phyloP scores from a whole-genome alignment of 352 stramenopile species.

The Pythium phragmitis region DNA sequence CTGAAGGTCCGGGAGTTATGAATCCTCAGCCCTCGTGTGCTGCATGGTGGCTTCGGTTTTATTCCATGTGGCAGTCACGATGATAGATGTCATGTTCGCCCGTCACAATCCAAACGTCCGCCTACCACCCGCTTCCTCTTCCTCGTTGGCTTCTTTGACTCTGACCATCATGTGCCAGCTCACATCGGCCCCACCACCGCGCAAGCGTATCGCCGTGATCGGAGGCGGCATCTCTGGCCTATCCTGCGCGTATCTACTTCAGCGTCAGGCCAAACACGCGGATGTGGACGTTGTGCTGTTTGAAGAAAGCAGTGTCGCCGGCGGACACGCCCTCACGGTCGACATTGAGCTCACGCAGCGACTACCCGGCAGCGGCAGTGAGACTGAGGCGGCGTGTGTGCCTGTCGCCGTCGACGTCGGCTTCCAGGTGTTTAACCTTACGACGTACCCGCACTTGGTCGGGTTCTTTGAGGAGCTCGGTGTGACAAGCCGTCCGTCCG shows the following conservation, averaged over 20 bases:
- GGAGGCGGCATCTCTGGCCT: slow-evolving; percentile 38
- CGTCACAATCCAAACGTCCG: neutral
- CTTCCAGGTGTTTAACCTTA: slow-evolving; percentile 92
- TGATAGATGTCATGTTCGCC: too few relatives aligned
- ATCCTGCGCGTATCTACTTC: slow-evolving; percentile 30
- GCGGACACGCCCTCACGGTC: slow-evolving; percentile 52
- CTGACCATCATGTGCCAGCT: slow-evolving; percentile 15
- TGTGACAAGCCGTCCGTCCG: slow-evolving; percentile 52
- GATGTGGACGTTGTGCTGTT: slow-evolving; percentile 55
- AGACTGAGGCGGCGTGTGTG: slow-evolving; percentile 1
- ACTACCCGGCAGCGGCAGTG: slow-evolving; percentile 5
- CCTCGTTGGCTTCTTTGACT: neutral
- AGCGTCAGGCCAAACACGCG: slow-evolving; percentile 19
- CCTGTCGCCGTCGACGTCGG: slow-evolving; percentile 68
- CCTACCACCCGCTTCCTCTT: neutral
- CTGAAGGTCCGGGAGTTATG: too few relatives aligned
- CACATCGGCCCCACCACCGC: neutral
- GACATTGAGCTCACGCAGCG: slow-evolving; percentile 32
- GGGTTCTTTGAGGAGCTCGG: slow-evolving; percentile 73
- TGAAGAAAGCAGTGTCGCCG: slow-evolving; percentile 35
- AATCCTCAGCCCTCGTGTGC: too few relatives aligned
- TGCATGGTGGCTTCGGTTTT: too few relatives aligned
- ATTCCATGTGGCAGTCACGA: too few relatives aligned
- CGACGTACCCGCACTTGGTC: slow-evolving; percentile 90
- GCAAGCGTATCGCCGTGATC: slow-evolving; percentile 35